phyloP scores from a whole-genome alignment of 2,329 filamentous ascomycete genomes.

The Fragosphaeria purpurea region DNA sequence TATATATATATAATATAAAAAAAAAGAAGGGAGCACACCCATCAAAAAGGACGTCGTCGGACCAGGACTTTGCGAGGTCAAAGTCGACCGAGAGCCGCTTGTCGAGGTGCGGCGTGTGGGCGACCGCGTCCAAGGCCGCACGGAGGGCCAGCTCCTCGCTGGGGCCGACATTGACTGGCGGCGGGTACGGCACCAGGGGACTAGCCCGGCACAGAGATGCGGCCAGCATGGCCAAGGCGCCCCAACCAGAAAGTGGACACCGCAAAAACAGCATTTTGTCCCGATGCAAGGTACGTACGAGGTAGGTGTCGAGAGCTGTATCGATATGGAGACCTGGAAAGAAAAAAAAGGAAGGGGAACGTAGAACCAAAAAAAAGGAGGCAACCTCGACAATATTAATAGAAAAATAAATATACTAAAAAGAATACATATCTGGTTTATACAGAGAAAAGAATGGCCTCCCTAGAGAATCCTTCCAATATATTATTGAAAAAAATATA shows the following conservation, averaged over 20 bases:
- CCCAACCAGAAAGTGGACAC: background rate
- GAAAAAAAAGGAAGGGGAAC: too few relatives aligned
- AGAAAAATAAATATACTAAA: too few relatives aligned
- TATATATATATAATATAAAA: background rate
- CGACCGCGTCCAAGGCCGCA: slow-evolving; percentile 10
- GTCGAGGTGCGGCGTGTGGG: slow-evolving; percentile 9
- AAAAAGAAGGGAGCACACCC: slow-evolving; percentile 7
- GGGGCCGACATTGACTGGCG: slow-evolving; percentile 1
- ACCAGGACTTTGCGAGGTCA: slow-evolving; percentile 12
- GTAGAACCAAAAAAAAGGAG: too few relatives aligned
- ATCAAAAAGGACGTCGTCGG: slow-evolving; percentile 12
- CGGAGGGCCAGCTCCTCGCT: slow-evolving; percentile 10
- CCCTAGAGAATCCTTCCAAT: too few relatives aligned
- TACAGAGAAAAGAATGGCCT: too few relatives aligned
- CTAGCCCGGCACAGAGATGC: slow-evolving; percentile 5
- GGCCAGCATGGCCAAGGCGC: slow-evolving; percentile 5
- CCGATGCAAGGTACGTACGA: too few relatives aligned
- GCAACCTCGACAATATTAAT: too few relatives aligned
- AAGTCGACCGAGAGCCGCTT: slow-evolving; percentile 11
- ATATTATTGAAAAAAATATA: too few relatives aligned
- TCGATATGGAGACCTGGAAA: too few relatives aligned
- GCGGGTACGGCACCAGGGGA: slow-evolving; percentile 4
- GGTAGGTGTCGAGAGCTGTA: too few relatives aligned
- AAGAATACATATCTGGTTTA: too few relatives aligned
- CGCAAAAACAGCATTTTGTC: slow-evolving; percentile 2